Percentiles rank a stretch among this genome's conserved stretches.
These are phyloP conservation scores for Eucalyptus pumila DNA, from an alignment of 345 rosid genomes.

Conservation along the genomic window DNA sequence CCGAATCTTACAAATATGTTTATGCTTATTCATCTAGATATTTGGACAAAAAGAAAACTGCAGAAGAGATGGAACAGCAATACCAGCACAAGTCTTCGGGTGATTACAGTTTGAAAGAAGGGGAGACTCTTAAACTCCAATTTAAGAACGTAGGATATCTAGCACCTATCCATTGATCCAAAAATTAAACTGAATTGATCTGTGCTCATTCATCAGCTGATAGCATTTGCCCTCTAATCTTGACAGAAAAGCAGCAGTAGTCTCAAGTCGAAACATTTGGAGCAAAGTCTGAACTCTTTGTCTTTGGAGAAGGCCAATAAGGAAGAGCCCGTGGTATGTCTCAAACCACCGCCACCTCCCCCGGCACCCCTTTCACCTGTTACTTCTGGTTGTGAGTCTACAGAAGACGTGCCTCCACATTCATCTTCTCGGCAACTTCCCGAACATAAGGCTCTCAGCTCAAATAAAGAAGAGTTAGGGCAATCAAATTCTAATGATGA, in stretches of 20 bases:
- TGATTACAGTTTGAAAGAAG: conserved; percentile 91
- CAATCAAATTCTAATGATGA: conserved; percentile 10
- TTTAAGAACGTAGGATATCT: conserved; percentile 48
- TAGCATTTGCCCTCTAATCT: neutral
- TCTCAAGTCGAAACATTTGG: conserved; percentile 37
- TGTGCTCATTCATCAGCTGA: neutral
- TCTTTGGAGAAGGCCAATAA: conserved; percentile 39
- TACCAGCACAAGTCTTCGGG: conserved; percentile 64
- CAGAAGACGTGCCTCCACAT: conserved; percentile 14
- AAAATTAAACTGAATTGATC: neutral
- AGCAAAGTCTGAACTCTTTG: conserved; percentile 44
- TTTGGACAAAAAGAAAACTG: conserved; percentile 90
- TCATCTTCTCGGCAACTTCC: conserved; percentile 13
- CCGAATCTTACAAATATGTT: neutral
- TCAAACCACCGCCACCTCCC: conserved; percentile 86
- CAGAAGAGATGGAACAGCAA: conserved; percentile 98
- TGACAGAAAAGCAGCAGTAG: conserved; percentile 27
- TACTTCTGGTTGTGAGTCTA: conserved; percentile 18
- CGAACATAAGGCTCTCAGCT: neutral
- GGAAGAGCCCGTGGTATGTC: conserved; percentile 40
- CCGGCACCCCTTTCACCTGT: conserved; percentile 50
- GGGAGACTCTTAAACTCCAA: conserved; percentile 77
- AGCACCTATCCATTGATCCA: neutral
- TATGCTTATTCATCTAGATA: conserved; percentile 29
- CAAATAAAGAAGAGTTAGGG: conserved; percentile 10